Base-by-base conservation (phyloP, 106 monocot genomes). In the Dioscorea dumetorum region DNA sequence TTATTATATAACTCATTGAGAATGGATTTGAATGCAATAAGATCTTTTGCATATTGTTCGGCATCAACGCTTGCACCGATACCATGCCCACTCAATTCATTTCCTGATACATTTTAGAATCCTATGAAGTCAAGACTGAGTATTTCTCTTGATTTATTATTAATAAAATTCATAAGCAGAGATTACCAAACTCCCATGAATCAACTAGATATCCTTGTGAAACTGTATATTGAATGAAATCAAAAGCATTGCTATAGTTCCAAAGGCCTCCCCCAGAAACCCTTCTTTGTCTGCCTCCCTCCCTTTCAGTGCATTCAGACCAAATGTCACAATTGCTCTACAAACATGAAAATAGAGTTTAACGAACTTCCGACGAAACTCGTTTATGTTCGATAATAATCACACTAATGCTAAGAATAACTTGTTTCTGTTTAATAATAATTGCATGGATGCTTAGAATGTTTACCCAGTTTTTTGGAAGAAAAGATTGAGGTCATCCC, bases 141-240 rank as follows among this genome's bases (percentile, higher is more conserved):
- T 50, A 62, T 32, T 48, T 33, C n/a, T 18, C 28, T 28, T 28
- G 4, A 28, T 10, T 10, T 9, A 57, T 19, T 5, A 50, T 19
- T 18, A 33, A 49, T 14, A 9, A 32, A n/a, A 16, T 64, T 31
- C 19, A 41, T 19, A 18, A 41, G 18, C 3, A 67, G 24, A 11
- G 4, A 13, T 15, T 89, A 93, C 99, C 99, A 71, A 87, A 90
- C 82, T 93, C 99, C 99, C 99, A 99, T 13, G 99, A 90, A 75
- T 90, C 87, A 24, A 99, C 79, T 67, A 48, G 83, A 65, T 99
- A 93, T 52, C 87, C 86, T 69, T 87, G 85, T 60, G 90, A 82
- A 67, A 83, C 48, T 24, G 99, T 99, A 75, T 99, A 87, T 71
- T 81, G 71, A 8, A 99, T 90, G 70, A 99, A 99, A 68, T 75